Evolutionary conservation across 331 rosid species (phyloP), one percentile per base, ranked within the genome.

Genomic region (Rhamnella rubrinervis): DNA sequence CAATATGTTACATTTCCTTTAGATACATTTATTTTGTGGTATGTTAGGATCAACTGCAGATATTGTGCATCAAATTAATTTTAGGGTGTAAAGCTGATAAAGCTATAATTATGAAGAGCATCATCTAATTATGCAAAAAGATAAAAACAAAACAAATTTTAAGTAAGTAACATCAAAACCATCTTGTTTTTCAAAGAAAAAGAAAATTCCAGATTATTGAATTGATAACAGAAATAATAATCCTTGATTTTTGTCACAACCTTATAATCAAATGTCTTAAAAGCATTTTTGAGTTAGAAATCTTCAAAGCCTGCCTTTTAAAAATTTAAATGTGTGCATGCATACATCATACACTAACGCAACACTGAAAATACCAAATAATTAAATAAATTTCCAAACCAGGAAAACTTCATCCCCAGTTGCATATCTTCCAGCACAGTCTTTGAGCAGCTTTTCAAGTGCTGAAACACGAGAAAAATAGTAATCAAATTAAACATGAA

Each of bases 391-490:
- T 62, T 14, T 14, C 18, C 44, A 44, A 40, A 78, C 98, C 90
- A 93, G 66, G 71, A 39, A 84, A 78, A 88, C 73, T 81, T 93
- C 92, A 66, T 93, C 97, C 71, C 98, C 98, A 51, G 89, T 90
- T 15, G 98, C 98, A 80, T 82, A 93, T 82, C 62, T 88, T 77
- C 98, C 97, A 4, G 86, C 68, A 67, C 80, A 77, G 68, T 67
- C 87, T 76, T 82, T 85, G 79, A 93, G 82, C 60, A 93, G 78
- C 60, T 79, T 78, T 84, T 93, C 98, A 55, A 93, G 87, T 40
- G 98, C 98, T 93, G 95, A 77, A 86, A 78, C 67, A 75, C 51
- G 59, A 38, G 39, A 0, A 70, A 17, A 83, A 78, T 51, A 75
- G 55, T 57, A 66, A 47, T 60, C 31, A 61, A 20, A 70, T 17